Evolutionary conservation across 441 rosid species (phyloP), one percentile per base, ranked within the genome.

Genomic region (Mallotus japonicus): DNA sequence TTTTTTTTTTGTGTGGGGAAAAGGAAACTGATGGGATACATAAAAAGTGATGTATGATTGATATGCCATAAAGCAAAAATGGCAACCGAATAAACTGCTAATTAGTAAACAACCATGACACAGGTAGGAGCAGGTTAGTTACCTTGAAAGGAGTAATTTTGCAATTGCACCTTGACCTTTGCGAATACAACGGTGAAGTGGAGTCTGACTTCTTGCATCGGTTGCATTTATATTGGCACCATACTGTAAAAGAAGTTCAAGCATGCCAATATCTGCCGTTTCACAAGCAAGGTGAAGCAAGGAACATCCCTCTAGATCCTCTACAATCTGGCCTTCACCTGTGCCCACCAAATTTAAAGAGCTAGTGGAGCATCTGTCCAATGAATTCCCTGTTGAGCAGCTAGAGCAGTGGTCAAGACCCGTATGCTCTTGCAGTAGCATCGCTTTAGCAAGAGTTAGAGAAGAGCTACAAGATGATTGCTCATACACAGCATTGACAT

Each of bases 201-300:
- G 98, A 6, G 85, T 87, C 70, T 90, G 93, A 75, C 98, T 97
- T 78, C 81, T 87, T 57, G 93, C 86, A 83, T 91, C 97, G 5
- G 76, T 77, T 59, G 93, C 83, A 77, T 94, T 91, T 75, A 90
- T 84, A 79, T 87, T 88, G 56, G 99, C 97, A 75, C 99, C 99
- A 62, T 92, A 96, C 75, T 94, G 99, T 53, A 96, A 80, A 49
- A 96, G 91, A 80, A 96, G 96, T 84, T 96, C 99, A n/a, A 94
- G 81, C 99, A 96, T 93, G 77, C 99, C 96, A 53, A 96, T 82
- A 77, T 96, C 99, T 20, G 92, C 90, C 73, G 92, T 83, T 85
- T 92, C 98, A 86, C 98, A 96, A 65, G 99, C 99, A 65, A 96
- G 93, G 80, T 96, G 98, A 80, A 96, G 95, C 73, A 96, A 83